Conservation (phyloP, 306 rosid genomes). For the Neltuma alba region DNA sequence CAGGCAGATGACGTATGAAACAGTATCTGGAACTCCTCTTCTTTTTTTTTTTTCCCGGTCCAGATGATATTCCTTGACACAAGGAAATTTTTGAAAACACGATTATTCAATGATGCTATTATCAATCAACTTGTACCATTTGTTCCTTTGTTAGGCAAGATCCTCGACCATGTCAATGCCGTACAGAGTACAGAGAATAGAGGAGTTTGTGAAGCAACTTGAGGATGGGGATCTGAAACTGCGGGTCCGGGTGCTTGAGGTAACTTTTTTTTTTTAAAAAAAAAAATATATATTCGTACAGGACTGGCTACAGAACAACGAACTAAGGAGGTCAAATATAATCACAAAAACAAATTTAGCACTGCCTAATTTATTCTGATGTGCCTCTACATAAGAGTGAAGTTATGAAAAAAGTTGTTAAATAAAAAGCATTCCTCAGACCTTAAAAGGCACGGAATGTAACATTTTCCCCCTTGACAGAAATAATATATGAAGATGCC, state of each 20-base stretch:
- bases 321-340: neutral
- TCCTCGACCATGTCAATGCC: conserved; percentile 92
- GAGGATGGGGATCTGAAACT: conserved; percentile 91
- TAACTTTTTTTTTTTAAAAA: conserved; percentile 21
- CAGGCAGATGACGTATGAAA: conserved; percentile 81
- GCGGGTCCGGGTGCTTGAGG: conserved; percentile 97
- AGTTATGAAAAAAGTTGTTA: neutral
- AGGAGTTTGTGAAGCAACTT: conserved; percentile 85
- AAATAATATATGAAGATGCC: neutral
- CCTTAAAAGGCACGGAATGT: neutral
- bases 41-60: conserved; percentile 24
- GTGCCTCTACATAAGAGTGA: neutral
- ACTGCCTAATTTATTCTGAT: neutral
- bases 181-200: conserved; percentile 86
- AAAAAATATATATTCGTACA: neutral
- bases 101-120: conserved; percentile 16
- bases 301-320: neutral
- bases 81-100: neutral
- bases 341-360: neutral
- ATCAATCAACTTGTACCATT: conserved; percentile 6
- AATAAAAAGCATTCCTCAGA: neutral
- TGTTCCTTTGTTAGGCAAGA: conserved; percentile 64
- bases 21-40: conserved; percentile 27
- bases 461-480: neutral
- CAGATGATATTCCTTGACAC: conserved; percentile 10